Evolutionary conservation across 2,329 filamentous ascomycete genomes (phyloP).

Genomic region (Diaporthe amygdali): DNA sequence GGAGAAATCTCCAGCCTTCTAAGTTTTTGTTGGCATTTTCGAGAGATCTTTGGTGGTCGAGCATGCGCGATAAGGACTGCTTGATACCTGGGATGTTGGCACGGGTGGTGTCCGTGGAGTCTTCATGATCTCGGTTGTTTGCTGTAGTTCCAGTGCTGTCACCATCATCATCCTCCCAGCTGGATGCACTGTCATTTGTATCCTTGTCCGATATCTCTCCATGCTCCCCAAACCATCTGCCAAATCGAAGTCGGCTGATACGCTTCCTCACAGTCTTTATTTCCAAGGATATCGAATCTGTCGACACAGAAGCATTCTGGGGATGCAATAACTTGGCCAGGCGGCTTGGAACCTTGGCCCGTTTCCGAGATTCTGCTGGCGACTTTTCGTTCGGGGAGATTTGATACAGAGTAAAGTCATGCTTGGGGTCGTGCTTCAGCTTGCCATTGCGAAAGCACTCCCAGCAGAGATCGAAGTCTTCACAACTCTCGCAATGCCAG

Average conservation of each 20-base stretch:
- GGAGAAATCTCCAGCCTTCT: not conserved
- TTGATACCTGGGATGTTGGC: not conserved
- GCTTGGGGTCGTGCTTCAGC: not conserved
- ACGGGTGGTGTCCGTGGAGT: not conserved
- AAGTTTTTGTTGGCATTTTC: not conserved
- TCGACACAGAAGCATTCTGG: not conserved
- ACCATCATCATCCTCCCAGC: not conserved
- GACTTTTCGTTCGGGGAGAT: not conserved
- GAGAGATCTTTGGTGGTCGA: not conserved
- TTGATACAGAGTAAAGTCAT: not conserved
- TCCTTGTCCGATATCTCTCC: not conserved
- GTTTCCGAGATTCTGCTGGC: not conserved
- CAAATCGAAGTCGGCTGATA: not conserved
- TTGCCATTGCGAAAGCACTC: conserved; percentile 10
- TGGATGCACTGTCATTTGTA: not conserved
- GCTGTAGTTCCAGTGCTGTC: not conserved
- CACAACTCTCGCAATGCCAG: conserved; percentile 2
- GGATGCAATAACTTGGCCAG: not conserved
- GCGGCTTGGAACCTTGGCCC: not conserved
- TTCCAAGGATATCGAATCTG: not conserved
- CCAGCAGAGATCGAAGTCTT: conserved; percentile 8
- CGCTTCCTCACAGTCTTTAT: not conserved
- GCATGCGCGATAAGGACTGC: not conserved
- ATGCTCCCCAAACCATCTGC: conserved; percentile 1
- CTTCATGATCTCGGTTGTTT: not conserved